These are phyloP conservation scores for Wickerhamomyces mucosus DNA, from an alignment of 805 yeast species.

Conservation along the genomic window DNA sequence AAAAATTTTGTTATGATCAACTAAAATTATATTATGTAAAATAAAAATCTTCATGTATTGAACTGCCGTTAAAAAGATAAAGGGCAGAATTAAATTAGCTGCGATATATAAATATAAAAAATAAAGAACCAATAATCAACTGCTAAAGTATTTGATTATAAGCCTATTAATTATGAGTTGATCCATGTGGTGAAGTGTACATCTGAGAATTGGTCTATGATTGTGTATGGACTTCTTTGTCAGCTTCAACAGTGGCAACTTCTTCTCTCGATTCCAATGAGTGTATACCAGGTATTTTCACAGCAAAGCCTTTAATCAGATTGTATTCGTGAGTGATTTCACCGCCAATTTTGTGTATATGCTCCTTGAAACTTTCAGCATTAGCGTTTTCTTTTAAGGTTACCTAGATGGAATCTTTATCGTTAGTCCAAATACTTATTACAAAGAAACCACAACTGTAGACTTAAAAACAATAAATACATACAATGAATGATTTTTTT, in stretches of 20 bases:
- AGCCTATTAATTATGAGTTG: no score
- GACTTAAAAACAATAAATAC: slow-evolving; percentile 2
- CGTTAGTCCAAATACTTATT: slow-evolving; percentile 2
- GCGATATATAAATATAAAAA: no score
- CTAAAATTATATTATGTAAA: no score
- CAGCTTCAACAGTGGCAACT: slow-evolving; percentile 58
- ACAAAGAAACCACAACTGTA: no score
- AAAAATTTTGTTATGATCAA: no score
- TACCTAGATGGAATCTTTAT: slow-evolving; percentile 21
- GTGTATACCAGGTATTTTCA: slow-evolving; percentile 46
- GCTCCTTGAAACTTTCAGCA: slow-evolving; percentile 36
- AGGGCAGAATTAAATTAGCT: no score
- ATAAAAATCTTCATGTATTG: no score
- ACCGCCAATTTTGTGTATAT: slow-evolving; percentile 46
- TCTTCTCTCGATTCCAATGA: slow-evolving; percentile 38
- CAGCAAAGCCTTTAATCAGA: slow-evolving; percentile 58
- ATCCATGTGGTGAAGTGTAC: no score
- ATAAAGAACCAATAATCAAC: no score
- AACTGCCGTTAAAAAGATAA: no score
- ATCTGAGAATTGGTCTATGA: background rate
- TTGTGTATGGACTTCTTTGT: slow-evolving; percentile 44
- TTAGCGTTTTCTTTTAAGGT: slow-evolving; percentile 28
- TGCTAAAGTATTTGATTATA: no score
- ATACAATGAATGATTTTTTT: slow-evolving; percentile 19
- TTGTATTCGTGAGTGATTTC: slow-evolving; percentile 49